Base-by-base conservation (phyloP, 768 basidiomycete genomes). In the Tulasnella sp. region DNA sequence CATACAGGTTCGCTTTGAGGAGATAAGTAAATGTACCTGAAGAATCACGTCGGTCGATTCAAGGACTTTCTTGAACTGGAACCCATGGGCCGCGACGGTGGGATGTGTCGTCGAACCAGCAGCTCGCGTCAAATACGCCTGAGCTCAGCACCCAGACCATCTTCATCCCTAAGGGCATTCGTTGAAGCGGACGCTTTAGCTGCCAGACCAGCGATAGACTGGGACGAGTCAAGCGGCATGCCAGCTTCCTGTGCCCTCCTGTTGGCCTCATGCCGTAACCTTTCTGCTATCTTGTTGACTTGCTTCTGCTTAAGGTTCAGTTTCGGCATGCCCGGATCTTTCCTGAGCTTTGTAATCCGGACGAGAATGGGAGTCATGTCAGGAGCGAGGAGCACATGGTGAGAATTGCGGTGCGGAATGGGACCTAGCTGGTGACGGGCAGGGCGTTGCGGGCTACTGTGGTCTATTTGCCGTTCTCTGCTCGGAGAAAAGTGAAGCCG, bases 11-110 rank as follows among this genome's bases (percentile, higher is more conserved):
- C 24, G 48, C 58, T 44, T 44, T 44, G 44, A 44, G 3, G 16
- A 44, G 3, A 18, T 14, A 76, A 27, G 44, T 19, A 40, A n/a
- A 44, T 46, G 40, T 42, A 88, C 87, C 82, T 88, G 92, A 71
- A 99, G 88, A 75, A 99, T 86, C 42, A 99, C 93, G 84, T 99
- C 97, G 81, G 93, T 92, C 83, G 96, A 89, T 81, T 98, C 96
- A 80, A 99, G 93, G 71, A 99, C 97, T 86, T 94, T 96, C 36
- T 62, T 46, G 72, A 80, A 80, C 74, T 82, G 74, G 39, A 77
- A 56, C 6, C 79, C 82, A 48, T 82, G 80, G 4, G 86, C 86
- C 76, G 86, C 84, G 14, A 84, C 82, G 16, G 85, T 85, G 6
- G 85, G 84, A 78, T 86, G 86, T 5, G 62, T 36, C 46, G 83